phyloP scores from a whole-genome alignment of 2,329 filamentous ascomycete genomes.

The Clarireedia homoeocarpa region DNA sequence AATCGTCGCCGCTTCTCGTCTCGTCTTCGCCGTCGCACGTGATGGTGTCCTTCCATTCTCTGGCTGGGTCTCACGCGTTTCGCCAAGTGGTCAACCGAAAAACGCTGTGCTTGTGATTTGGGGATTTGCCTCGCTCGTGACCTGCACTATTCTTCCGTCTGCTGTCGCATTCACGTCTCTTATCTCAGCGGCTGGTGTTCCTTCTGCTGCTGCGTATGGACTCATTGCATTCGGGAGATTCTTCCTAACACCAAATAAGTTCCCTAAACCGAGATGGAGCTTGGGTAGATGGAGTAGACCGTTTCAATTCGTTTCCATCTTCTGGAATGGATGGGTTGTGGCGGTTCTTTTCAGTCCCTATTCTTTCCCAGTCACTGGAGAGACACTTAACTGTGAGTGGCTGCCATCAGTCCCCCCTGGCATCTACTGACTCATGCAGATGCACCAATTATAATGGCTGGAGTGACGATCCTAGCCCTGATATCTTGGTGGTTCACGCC shows the following conservation, averaged over 20 bases:
- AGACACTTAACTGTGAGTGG: slow-evolving; percentile 4
- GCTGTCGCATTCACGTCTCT: slow-evolving; percentile 12
- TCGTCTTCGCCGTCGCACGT: slow-evolving; percentile 14
- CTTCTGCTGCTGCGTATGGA: slow-evolving; percentile 12
- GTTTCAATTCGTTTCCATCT: slow-evolving; percentile 10
- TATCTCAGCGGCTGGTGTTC: slow-evolving; percentile 12
- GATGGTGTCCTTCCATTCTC: slow-evolving; percentile 13
- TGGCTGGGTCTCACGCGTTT: slow-evolving; percentile 8
- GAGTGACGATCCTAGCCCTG: slow-evolving; percentile 10
- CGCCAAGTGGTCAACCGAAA: slow-evolving; percentile 10
- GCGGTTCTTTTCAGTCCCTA: slow-evolving; percentile 12
- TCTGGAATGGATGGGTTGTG: slow-evolving; percentile 14
- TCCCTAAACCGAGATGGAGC: slow-evolving; percentile 10
- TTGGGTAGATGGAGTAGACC: slow-evolving; percentile 10
- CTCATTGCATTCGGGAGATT: slow-evolving; percentile 12
- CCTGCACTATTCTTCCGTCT: slow-evolving; percentile 13
- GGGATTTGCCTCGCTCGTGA: slow-evolving; percentile 9
- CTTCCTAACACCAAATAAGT: slow-evolving; percentile 11
- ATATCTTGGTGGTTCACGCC: slow-evolving; percentile 13
- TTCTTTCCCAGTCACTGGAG: slow-evolving; percentile 2
- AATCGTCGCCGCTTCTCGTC: slow-evolving; percentile 12
- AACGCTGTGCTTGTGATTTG: slow-evolving; percentile 13
- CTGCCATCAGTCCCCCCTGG: not conserved
- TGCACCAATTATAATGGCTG: slow-evolving; percentile 14
- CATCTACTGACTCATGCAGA: not conserved